Conservation (phyloP, 306 rosid genomes). For the Cucurbita pepo region DNA sequence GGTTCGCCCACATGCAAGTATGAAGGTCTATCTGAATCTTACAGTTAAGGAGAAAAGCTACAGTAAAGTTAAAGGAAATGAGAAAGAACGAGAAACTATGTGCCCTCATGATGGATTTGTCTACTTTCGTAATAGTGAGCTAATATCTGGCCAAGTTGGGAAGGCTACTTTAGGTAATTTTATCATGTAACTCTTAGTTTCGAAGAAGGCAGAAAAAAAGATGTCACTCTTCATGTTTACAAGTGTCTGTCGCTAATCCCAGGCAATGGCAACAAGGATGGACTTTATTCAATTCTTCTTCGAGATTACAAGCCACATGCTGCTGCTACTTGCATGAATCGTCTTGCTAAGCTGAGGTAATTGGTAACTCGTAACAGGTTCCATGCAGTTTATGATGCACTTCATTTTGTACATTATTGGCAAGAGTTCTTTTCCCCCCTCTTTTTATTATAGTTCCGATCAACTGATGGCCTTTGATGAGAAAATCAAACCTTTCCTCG, state of each 20-base stretch:
- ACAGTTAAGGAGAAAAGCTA: conserved; percentile 67
- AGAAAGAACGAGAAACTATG: conserved; percentile 56
- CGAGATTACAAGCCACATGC: conserved; percentile 85
- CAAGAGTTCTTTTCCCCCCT: background rate
- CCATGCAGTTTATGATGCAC: conserved; percentile 5
- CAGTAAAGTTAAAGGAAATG: conserved; percentile 32
- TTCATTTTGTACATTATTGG: background rate
- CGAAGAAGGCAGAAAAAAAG: background rate
- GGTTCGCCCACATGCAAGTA: conserved; percentile 67
- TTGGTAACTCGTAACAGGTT: background rate
- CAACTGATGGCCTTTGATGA: background rate
- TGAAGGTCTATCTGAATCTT: conserved; percentile 67
- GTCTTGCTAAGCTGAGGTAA: conserved; percentile 87
- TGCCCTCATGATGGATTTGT: conserved; percentile 84
- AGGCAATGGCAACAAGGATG: conserved; percentile 97
- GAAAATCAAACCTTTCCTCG: background rate
- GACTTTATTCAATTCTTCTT: conserved; percentile 79
- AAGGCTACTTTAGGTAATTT: conserved; percentile 80
- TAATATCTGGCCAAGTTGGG: conserved; percentile 96
- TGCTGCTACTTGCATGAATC: conserved; percentile 95
- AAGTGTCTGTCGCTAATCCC: conserved; percentile 3
- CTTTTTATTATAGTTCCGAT: background rate
- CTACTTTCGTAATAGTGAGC: conserved; percentile 76
- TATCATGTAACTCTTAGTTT: background rate
- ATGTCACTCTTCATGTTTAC: background rate